Evolutionary conservation across 148 eudicot genomes (phyloP), one percentile per base, ranked within the genome.

Genomic region (Nepenthes mirabilis): DNA sequence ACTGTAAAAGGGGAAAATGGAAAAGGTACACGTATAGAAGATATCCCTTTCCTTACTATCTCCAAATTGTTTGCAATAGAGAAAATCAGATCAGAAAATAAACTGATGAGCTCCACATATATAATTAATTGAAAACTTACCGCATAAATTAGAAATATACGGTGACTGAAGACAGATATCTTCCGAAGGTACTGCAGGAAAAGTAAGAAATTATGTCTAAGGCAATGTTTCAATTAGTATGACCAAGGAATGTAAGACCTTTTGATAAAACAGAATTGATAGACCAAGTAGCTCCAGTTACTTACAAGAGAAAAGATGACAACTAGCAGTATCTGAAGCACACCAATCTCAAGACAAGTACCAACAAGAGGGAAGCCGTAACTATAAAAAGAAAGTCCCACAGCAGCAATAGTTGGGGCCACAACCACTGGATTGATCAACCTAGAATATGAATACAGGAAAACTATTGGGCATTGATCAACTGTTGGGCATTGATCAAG

Each of bases 361-460:
- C 98, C 98, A 64, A 93, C 85, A 72, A 72, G 87, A 34, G 98
- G 95, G 73, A 93, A 83, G 50, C 98, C 98, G 64, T 93, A 93
- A 74, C 95, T 86, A 66, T 86, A 93, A 71, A 93, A 93, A 45
- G 98, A 86, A 68, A 93, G 96, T 47, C 98, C 98, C 14, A 93
- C 98, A 43, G 96, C 98, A 58, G 98, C 98, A 67, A 93, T 75
- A 55, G 98, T 93, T 63, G 98, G 98, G 68, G 98, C 75, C 67
- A 93, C 96, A 69, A 93, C 98, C 66, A 93, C 98, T 45, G 98
- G 98, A 75, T 93, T 89, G 62, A 93, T 93, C 65, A 88, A 68
- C 80, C 98, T 91, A 58, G 57, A 59, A 63, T 57, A 69, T 60
- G 32, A 56, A 64, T 57, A 66, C 47, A 59, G 23, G 71, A 50